These are phyloP conservation scores for Zangia roseola DNA, from an alignment of 768 basidiomycete species.

Conservation along the genomic window DNA sequence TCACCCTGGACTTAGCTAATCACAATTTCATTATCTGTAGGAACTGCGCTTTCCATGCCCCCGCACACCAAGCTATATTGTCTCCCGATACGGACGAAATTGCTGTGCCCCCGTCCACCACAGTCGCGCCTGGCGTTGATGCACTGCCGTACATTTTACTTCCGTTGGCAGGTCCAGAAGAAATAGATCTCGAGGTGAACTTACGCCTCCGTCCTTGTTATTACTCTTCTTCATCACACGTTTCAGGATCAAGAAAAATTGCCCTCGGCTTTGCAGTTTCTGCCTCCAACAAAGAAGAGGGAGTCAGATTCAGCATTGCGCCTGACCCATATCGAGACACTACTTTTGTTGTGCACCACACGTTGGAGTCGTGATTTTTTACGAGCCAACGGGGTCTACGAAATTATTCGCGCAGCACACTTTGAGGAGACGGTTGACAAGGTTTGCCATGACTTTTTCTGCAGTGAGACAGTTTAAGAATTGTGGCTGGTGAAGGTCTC, in stretches of 20 bases:
- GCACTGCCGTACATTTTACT: slow-evolving; percentile 82
- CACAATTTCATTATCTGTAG: slow-evolving; percentile 37
- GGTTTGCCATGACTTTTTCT: slow-evolving; percentile 39
- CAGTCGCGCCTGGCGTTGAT: slow-evolving; percentile 72
- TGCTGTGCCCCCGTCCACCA: slow-evolving; percentile 56
- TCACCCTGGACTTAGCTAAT: slow-evolving; percentile 9
- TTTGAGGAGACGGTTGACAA: slow-evolving; percentile 76
- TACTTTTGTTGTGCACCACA: slow-evolving; percentile 86
- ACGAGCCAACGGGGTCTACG: slow-evolving; percentile 80
- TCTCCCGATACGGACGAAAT: slow-evolving; percentile 58
- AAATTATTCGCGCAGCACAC: slow-evolving; percentile 78
- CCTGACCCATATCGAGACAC: slow-evolving; percentile 82
- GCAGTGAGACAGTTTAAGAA: not conserved
- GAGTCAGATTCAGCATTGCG: slow-evolving; percentile 78
- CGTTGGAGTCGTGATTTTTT: slow-evolving; percentile 84
- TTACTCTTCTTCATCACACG: not conserved
- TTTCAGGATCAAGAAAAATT: slow-evolving; percentile 84
- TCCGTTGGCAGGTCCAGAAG: slow-evolving; percentile 93
- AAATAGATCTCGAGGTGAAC: slow-evolving; percentile 84
- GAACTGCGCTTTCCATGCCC: slow-evolving; percentile 73
- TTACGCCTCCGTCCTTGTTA: not conserved
- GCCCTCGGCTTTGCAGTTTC: slow-evolving; percentile 81
- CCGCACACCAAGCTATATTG: slow-evolving; percentile 70
- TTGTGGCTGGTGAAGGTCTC: slow-evolving; percentile 52
- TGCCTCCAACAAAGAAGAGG: slow-evolving; percentile 79